Base-by-base conservation (phyloP, 2,329 filamentous ascomycete species). In the Pyrenophora tritici-repentis region DNA sequence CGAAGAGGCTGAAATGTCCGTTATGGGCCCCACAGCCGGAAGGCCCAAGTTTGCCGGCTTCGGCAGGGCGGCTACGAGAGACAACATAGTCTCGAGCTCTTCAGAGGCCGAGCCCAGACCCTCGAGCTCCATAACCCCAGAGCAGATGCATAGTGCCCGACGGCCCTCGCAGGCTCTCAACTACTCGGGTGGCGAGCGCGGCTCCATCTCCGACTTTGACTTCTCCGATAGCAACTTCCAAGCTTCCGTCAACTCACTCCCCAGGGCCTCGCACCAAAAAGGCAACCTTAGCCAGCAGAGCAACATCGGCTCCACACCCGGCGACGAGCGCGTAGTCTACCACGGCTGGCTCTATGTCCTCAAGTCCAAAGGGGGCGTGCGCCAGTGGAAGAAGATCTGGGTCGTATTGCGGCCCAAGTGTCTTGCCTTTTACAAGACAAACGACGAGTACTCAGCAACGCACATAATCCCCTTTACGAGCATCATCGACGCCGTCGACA, bases 321-420 rank as follows among this genome's bases (percentile, higher is more conserved):
- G 94, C 57, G 86, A 88, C 1, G 92, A 96, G 71, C 87, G 92
- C 20, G 88, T 97, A n/a, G 83, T 97, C 37, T 96, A 90, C 83
- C 91, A 97, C 70, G 92, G 93, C 43, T 92, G 91, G 81, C 83
- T 97, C 26, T 89, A 90, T 73, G 86, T 91, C 55, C 83, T 97
- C 49, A 91, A 90, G 64, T 89, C 87, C 55, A 92, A 91, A 66
- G 82, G 87, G 17, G 91, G 91, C 7, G 84, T 99, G 47, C 86
- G 89, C 39, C 89, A 96, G 67, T 99, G 94, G 94, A 97, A 96
- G 79, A 88, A 91, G 63, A 82, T 91, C 52, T 97, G 94, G 94
- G 89, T 88, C 10, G 94, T 97, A 0, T 81, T 99, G 43, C 89
- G 94, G 26, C 88, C 90, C 1, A 86, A 88, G 43, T 91, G 89